Conservation (phyloP, 1,284 basidiomycete genomes). For the Ustilago vetiveriae region DNA sequence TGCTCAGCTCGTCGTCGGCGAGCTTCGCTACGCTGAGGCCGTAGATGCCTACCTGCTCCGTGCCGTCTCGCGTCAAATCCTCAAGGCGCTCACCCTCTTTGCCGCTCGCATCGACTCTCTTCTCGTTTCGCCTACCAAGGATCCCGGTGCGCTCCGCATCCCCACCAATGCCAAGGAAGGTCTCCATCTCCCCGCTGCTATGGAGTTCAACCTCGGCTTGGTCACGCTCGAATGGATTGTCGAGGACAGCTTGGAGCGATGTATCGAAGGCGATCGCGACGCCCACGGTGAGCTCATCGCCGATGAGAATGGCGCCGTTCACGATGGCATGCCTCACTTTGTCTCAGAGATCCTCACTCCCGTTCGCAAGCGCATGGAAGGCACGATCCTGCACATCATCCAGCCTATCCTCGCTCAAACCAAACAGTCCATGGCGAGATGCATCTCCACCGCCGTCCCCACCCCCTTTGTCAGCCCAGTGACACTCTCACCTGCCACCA, state of each 20-base stretch:
- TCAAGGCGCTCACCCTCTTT: slow-evolving; percentile 65
- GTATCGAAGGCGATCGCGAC: slow-evolving; percentile 58
- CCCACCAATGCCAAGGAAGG: slow-evolving; percentile 57
- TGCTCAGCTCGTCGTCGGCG: slow-evolving; percentile 56
- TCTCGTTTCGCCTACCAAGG: slow-evolving; percentile 55
- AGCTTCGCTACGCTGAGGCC: slow-evolving; percentile 57
- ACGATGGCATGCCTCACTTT: slow-evolving; percentile 60
- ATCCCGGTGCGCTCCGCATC: slow-evolving; percentile 49
- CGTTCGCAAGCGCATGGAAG: slow-evolving; percentile 64
- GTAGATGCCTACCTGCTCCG: slow-evolving; percentile 64
- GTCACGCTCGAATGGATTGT: slow-evolving; percentile 64
- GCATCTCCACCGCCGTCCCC: slow-evolving; percentile 52
- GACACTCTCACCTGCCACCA: slow-evolving; percentile 39
- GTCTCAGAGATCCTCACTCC: slow-evolving; percentile 65
- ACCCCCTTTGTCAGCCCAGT: slow-evolving; percentile 51
- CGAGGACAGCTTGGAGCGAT: slow-evolving; percentile 64
- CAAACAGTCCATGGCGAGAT: slow-evolving; percentile 52
- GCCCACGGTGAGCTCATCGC: slow-evolving; percentile 49
- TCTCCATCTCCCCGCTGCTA: slow-evolving; percentile 48
- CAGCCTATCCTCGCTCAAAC: slow-evolving; percentile 59
- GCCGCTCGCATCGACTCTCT: slow-evolving; percentile 63
- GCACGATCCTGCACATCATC: slow-evolving; percentile 64
- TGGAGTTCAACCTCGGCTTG: slow-evolving; percentile 65
- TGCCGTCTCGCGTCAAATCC: slow-evolving; percentile 61
- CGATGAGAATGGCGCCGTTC: slow-evolving; percentile 49